Percentiles rank a stretch among this genome's conserved stretches.
These are phyloP conservation scores for Globisporangium nunn DNA, from an alignment of 352 stramenopile genomes.

Conservation along the genomic window DNA sequence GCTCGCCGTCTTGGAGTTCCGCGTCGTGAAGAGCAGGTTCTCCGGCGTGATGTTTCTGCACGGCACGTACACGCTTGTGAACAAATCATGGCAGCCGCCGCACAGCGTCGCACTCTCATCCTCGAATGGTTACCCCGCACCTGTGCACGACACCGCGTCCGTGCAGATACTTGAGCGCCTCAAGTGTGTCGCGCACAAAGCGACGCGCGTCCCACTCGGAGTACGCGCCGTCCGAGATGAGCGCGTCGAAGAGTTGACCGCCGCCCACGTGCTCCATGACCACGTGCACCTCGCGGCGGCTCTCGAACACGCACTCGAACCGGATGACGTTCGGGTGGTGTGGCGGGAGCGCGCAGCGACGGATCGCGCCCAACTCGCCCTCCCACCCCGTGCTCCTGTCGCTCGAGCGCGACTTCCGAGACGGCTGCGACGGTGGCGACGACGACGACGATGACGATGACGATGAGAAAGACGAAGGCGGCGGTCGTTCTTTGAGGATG, in stretches of 20 bases:
- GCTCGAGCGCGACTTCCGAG: neutral
- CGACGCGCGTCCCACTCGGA: conserved; percentile 61
- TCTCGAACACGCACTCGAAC: conserved; percentile 45
- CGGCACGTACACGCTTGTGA: neutral
- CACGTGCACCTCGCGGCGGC: conserved; percentile 38
- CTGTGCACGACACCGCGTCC: conserved; percentile 62
- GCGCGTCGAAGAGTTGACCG: conserved; percentile 62
- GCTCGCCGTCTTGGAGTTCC: conserved; percentile 47
- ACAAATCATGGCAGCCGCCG: too few relatives aligned
- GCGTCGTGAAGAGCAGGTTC: conserved; percentile 76
- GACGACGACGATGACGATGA: neutral
- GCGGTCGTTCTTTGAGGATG: conserved; percentile 29
- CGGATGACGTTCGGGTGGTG: conserved; percentile 53
- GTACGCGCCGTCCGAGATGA: conserved; percentile 69
- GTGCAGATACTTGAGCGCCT: conserved; percentile 60
- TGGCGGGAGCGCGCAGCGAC: conserved; percentile 21
- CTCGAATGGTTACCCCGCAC: conserved; percentile 11
- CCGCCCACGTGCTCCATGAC: conserved; percentile 52
- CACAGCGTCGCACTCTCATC: neutral
- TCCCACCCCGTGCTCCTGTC: conserved; percentile 19
- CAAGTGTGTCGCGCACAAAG: conserved; percentile 40
- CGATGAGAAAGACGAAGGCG: neutral
- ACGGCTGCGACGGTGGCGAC: neutral
- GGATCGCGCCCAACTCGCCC: conserved; percentile 42
- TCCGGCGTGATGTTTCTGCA: conserved; percentile 76